Evolutionary conservation across 208 protist genomes (phyloP), one percentile per base, ranked within the genome.

Genomic region (Leishmania arabica): DNA sequence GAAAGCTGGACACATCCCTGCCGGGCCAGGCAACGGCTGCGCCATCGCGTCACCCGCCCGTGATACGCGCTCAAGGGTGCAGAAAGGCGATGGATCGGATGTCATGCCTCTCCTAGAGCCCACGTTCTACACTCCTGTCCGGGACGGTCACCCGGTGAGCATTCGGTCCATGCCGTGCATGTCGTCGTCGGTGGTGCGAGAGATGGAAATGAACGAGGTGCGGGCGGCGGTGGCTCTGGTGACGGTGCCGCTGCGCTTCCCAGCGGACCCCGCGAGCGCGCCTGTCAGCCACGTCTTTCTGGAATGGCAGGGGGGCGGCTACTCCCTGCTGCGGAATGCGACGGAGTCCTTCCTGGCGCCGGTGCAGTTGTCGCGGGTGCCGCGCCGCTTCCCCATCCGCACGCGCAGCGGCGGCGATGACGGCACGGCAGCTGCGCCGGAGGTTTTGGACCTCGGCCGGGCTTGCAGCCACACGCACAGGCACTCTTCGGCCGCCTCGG

Each of bases 121-220:
- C 24, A 90, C 84, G 34, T 90, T 91, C 82, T 95, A 91, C 75
- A 92, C 87, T 31, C 84, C 87, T 27, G 80, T 88, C 4, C 77
- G 91, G 3, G 88, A 88, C 24, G 82, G 81, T 9, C 80, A 75
- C 1, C 72, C 80, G 24, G 91, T 94, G 34, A 82, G 84, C 77
- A 92, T 95, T 70, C 90, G 91, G 8, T 85, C 79, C n/a, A 75
- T 79, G 11, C 90, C 93, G 13, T 85, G 88, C 21, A 72, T 91
- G 19, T 75, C 66, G 53, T 75, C 82, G 24, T 51, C 80, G 40
- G 85, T 88, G 54, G 9, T 92, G 37, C 86, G 85, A 17, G 81
- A 89, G 68, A 78, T 96, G 81, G 88, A 96, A 40, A 49, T 79
- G 21, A 96, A 96, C 70, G 93, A 96, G 82, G 90, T 96, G 68